A percentile compares a stretch with the other conserved stretches of the same genome.
These are phyloP conservation scores for Sclerotinia nivalis DNA, from an alignment of 2,329 filamentous ascomycete species.

Conservation along the genomic window DNA sequence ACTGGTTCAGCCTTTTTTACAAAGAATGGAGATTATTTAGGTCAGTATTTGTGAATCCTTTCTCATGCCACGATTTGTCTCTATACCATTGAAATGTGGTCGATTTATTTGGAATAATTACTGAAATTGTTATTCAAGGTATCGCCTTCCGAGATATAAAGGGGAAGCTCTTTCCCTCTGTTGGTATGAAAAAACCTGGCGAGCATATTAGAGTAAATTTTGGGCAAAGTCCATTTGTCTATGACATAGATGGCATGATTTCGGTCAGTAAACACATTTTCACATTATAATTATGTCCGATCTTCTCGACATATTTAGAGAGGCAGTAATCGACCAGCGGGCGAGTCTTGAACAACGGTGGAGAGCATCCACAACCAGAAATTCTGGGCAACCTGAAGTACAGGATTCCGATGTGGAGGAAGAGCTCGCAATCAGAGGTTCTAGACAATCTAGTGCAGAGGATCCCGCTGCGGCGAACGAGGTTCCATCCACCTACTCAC, in stretches of 20 bases:
- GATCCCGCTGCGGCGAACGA: too few relatives aligned
- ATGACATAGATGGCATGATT: constrained; percentile 87
- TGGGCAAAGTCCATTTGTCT: constrained; percentile 76
- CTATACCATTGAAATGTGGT: background rate
- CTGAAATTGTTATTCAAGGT: constrained; percentile 48
- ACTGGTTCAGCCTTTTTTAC: constrained; percentile 68
- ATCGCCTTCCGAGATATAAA: constrained; percentile 68
- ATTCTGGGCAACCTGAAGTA: too few relatives aligned
- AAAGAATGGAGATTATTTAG: constrained; percentile 60
- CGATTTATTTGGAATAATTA: background rate
- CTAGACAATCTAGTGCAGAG: too few relatives aligned
- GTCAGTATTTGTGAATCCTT: constrained; percentile 43
- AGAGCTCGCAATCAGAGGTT: background rate
- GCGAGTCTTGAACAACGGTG: too few relatives aligned
- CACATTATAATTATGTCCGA: background rate
- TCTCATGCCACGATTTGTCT: background rate
- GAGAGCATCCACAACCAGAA: too few relatives aligned
- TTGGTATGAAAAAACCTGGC: constrained; percentile 65
- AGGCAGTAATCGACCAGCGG: background rate
- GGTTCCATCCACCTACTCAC: background rate
- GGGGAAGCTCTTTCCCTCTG: constrained; percentile 64
- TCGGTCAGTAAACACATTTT: constrained; percentile 54
- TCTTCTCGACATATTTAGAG: constrained; percentile 13
- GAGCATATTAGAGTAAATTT: constrained; percentile 66
- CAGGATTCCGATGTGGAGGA: background rate